Percentiles rank a stretch among this genome's conserved stretches.
These are phyloP conservation scores for Lactarius vividus DNA, from an alignment of 768 basidiomycete genomes.

Conservation along the genomic window DNA sequence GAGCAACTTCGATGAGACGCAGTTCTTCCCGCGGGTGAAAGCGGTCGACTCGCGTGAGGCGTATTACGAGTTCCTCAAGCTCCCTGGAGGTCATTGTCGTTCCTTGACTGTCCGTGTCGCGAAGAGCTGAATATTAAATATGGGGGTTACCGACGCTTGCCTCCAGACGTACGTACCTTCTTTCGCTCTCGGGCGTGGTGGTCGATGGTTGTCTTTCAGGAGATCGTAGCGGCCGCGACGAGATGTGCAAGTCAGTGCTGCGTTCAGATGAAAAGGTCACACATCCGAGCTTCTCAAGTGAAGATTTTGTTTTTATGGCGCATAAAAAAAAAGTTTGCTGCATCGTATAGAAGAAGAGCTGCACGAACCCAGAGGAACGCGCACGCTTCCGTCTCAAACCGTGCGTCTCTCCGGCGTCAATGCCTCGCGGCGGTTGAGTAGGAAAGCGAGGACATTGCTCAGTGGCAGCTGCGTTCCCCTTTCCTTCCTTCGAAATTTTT, in stretches of 20 bases:
- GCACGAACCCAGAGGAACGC: conserved; percentile 85
- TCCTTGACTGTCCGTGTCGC: conserved; percentile 45
- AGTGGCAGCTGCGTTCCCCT: conserved; percentile 54
- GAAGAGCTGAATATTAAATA: conserved; percentile 69
- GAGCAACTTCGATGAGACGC: conserved; percentile 52
- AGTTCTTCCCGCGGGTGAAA: conserved; percentile 92
- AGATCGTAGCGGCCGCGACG: conserved; percentile 91
- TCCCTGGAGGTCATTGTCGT: conserved; percentile 30
- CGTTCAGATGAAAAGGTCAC: conserved; percentile 99
- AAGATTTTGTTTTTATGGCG: conserved; percentile 87
- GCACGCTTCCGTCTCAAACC: conserved; percentile 82
- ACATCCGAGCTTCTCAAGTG: conserved; percentile 92
- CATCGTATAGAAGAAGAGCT: conserved; percentile 97
- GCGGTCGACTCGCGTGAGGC: conserved; percentile 70
- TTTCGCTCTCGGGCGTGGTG: conserved; percentile 11
- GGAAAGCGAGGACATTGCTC: conserved; percentile 62
- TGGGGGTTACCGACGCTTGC: conserved; percentile 88
- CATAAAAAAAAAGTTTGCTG: conserved; percentile 96
- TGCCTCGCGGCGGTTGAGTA: conserved; percentile 52
- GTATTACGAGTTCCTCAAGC: conserved; percentile 92
- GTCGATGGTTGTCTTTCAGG: conserved; percentile 45
- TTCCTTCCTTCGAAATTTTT: conserved; percentile 45
- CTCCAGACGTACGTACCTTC: conserved; percentile 59
- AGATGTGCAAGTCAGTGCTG: conserved; percentile 92
- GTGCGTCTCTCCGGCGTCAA: background rate